These are phyloP conservation scores for Lyophyllum shimeji DNA, from an alignment of 768 basidiomycete genomes.

Conservation along the genomic window DNA sequence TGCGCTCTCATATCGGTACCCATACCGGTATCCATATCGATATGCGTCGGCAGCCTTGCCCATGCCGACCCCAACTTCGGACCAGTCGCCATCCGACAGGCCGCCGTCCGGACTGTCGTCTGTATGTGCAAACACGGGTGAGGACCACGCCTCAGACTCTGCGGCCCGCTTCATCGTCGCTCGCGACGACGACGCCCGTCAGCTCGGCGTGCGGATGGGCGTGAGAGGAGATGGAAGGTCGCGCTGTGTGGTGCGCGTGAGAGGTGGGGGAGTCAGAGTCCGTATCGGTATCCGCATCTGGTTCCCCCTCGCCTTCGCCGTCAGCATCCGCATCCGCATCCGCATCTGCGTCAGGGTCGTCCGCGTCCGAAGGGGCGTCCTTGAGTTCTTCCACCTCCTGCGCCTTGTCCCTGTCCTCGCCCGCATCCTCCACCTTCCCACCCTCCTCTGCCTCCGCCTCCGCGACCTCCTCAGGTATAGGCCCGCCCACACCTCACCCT, in stretches of 20 bases:
- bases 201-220: constrained; percentile 8
- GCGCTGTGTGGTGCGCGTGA: background rate
- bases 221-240: background rate
- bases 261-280: constrained; percentile 4
- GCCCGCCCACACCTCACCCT: background rate
- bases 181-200: background rate
- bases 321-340: background rate
- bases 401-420: constrained; percentile 8
- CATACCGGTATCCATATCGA: constrained; percentile 27
- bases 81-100: constrained; percentile 10
- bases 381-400: background rate
- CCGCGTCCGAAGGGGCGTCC: constrained; percentile 3
- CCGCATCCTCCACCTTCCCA: constrained; percentile 1
- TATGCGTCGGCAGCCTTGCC: constrained; percentile 9
- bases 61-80: constrained; percentile 1
- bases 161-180: background rate
- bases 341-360: constrained; percentile 3
- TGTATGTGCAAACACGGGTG: constrained; percentile 40
- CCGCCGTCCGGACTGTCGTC: constrained; percentile 17
- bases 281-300: constrained; percentile 5
- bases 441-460: background rate
- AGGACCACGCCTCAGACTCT: constrained; percentile 31
- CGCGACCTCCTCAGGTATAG: background rate
- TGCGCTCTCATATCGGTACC: constrained; percentile 12
- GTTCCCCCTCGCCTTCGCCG: background rate